A percentile compares a stretch with the other conserved stretches of the same genome.
phyloP scores from a whole-genome alignment of 805 yeast species.

The Candida ipomoeae region DNA sequence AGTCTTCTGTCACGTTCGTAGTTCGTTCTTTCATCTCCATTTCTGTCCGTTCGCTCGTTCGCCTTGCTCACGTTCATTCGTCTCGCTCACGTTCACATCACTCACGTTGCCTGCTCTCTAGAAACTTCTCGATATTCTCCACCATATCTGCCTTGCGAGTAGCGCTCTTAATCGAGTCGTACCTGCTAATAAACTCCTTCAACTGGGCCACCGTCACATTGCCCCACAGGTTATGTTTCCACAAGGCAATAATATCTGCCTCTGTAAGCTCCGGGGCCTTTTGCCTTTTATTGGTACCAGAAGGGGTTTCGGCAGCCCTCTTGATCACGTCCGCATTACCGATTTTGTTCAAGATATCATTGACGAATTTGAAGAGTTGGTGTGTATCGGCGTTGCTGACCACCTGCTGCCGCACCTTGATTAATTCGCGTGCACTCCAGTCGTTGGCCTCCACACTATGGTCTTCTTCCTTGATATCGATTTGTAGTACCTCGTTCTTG shows the following conservation, averaged over 20 bases:
- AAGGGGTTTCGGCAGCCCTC: slow-evolving; percentile 9
- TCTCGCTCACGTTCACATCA: too few species aligned
- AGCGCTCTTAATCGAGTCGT: slow-evolving; percentile 33
- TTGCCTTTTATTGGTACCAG: slow-evolving; percentile 4
- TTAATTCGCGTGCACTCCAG: slow-evolving; percentile 12
- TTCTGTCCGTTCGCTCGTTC: too few species aligned
- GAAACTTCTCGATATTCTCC: slow-evolving; percentile 30
- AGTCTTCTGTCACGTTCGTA: too few species aligned
- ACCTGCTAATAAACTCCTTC: slow-evolving; percentile 33
- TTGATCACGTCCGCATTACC: slow-evolving; percentile 11
- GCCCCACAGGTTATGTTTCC: slow-evolving; percentile 34
- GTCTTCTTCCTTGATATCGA: slow-evolving; percentile 26
- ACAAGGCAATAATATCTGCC: slow-evolving; percentile 38
- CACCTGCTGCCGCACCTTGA: slow-evolving; percentile 6
- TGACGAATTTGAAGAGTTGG: slow-evolving; percentile 6
- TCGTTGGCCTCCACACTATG: slow-evolving; percentile 11
- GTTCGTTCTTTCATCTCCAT: too few species aligned
- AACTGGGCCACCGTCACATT: slow-evolving; percentile 42
- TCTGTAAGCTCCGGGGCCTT: slow-evolving; percentile 21
- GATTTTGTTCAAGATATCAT: slow-evolving; percentile 5
- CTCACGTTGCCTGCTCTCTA: background rate
- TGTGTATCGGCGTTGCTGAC: background rate
- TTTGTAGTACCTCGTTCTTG: slow-evolving; percentile 63
- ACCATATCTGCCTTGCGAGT: slow-evolving; percentile 42
- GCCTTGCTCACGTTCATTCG: too few species aligned